phyloP scores from a whole-genome alignment of 805 yeast genomes.

The Jamesozyma lodderae region DNA sequence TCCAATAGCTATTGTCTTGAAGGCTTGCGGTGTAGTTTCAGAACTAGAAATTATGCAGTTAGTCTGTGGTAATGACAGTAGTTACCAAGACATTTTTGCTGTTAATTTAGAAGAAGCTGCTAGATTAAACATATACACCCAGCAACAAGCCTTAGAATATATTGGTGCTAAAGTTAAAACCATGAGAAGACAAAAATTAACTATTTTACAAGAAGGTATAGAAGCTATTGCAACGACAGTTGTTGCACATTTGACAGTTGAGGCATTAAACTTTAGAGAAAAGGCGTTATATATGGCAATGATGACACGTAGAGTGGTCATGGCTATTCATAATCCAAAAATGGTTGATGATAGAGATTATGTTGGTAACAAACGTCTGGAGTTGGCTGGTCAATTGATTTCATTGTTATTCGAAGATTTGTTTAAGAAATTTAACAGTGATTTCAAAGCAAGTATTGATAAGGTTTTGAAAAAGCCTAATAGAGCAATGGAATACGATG shows the following conservation, averaged over 20 bases:
- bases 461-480: conserved; percentile 89
- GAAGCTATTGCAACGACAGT: conserved; percentile 95
- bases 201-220: conserved; percentile 84
- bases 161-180: conserved; percentile 90
- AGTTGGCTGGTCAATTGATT: conserved; percentile 95
- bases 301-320: conserved; percentile 92
- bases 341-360: conserved; percentile 98
- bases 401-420: conserved; percentile 91
- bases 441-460: conserved; percentile 89
- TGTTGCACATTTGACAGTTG: conserved; percentile 87
- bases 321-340: conserved; percentile 89
- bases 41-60: conserved; percentile 90
- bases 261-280: conserved; percentile 79
- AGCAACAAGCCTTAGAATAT: conserved; percentile 85
- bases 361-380: conserved; percentile 95
- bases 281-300: conserved; percentile 90
- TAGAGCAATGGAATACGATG: conserved; percentile 92
- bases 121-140: conserved; percentile 74
- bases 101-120: conserved; percentile 93
- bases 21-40: conserved; percentile 90
- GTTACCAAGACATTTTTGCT: conserved; percentile 86
- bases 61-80: conserved; percentile 83
- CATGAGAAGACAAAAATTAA: conserved; percentile 78
- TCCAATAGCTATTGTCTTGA: conserved; percentile 85
- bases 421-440: conserved; percentile 91